Evolutionary conservation across 768 basidiomycete genomes (phyloP), one percentile per base, ranked within the genome.

Genomic region (Lactarius hatsudake): DNA sequence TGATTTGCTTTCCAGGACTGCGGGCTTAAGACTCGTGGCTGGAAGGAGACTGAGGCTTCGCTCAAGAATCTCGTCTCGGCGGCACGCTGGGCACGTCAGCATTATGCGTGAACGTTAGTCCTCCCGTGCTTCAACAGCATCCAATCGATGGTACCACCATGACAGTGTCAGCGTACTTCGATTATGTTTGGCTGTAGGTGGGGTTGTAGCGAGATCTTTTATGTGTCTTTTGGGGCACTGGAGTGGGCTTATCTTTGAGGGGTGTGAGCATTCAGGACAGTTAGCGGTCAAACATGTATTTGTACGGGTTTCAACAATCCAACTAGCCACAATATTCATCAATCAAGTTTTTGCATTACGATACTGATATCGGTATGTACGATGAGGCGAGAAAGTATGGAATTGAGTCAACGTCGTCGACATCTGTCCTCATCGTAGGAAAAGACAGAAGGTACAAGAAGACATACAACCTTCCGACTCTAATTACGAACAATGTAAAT

Each of bases 21-120:
- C 76, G 97, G 96, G 81, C 84, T 98, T 74, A 98, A 98, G 86
- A 98, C 96, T 72, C 94, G 96, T 84, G 93, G 90, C 73, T 97
- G 96, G 96, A 91, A 91, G 79, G 96, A 98, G 85, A 98, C 96
- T 54, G 92, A 97, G 82, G 86, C 91, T 58, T 91, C 93, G 32
- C 84, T 96, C 75, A 75, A 77, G 71, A 96, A 96, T 83, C 82
- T 98, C 69, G 95, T 97, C 72, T 83, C 86, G 70, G 96, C 88
- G 78, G 96, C 96, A 74, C 88, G 90, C 77, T 96, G 93, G 94
- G 95, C 95, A 73, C 93, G 96, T 75, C 77, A 85, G 78, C 86
- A 83, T 75, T 90, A 90, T 80, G 86, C 86, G 78, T 96, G 82
- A 89, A 75, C 75, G 69, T 70, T 71, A 74, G 72, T 73, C 72